A percentile compares a stretch with the other conserved stretches of the same genome.
Conservation (phyloP, 352 stramenopile species). For the Globisporangium cystogenes region DNA sequence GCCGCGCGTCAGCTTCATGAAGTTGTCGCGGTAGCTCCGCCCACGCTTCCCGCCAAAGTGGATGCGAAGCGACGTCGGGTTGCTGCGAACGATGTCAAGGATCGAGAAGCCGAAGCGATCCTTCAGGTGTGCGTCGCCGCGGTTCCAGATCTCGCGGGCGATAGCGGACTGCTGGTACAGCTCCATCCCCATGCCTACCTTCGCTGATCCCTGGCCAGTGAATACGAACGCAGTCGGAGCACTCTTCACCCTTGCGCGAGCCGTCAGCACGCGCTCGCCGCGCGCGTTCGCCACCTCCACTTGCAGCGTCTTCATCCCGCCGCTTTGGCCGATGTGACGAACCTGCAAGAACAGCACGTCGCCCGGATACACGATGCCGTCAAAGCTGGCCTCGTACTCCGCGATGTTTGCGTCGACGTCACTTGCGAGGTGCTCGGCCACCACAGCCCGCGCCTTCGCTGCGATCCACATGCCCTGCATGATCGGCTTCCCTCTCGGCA, state of each 20-base stretch:
- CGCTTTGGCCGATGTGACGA: conserved; percentile 55
- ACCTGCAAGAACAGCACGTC: conserved; percentile 79
- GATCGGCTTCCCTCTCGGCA: conserved; percentile 72
- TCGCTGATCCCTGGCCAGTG: conserved; percentile 79
- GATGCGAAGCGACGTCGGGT: conserved; percentile 77
- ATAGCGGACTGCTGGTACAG: conserved; percentile 64
- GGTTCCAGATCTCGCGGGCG: conserved; percentile 78
- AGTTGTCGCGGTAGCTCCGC: conserved; percentile 79
- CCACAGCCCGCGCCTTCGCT: conserved; percentile 72
- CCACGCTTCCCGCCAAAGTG: conserved; percentile 84
- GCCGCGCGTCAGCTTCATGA: conserved; percentile 72
- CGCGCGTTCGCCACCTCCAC: conserved; percentile 72
- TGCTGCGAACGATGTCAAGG: conserved; percentile 83
- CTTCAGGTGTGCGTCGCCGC: conserved; percentile 62
- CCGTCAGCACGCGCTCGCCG: conserved; percentile 73
- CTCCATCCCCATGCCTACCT: conserved; percentile 88
- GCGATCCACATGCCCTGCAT: conserved; percentile 89
- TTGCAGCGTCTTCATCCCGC: conserved; percentile 59
- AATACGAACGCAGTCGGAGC: conserved; percentile 77
- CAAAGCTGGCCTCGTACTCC: conserved; percentile 75
- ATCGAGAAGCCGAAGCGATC: conserved; percentile 86
- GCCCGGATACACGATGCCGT: conserved; percentile 85
- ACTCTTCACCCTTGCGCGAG: conserved; percentile 64
- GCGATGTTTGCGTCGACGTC: conserved; percentile 63
- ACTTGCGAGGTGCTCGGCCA: conserved; percentile 42